Base-by-base conservation (phyloP, 2,329 filamentous ascomycete genomes). In the Alternaria arborescens region DNA sequence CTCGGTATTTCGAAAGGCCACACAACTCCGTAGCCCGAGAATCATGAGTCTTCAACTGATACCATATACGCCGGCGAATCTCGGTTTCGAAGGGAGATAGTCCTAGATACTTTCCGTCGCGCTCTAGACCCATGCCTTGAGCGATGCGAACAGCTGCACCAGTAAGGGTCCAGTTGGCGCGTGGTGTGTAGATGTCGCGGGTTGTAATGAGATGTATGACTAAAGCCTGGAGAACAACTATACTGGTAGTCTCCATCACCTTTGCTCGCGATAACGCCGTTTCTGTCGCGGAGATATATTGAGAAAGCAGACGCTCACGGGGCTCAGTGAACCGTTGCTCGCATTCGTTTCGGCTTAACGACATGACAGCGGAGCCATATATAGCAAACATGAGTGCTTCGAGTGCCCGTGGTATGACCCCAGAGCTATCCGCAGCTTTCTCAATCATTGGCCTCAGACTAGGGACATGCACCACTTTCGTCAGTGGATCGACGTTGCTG, bases 51-150 rank as follows among this genome's bases (percentile, higher is more conserved):
- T 87, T 73, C 11, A 89, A 80, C 63, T 87, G 84, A 76, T 85
- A 85, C 83, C 86, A 89, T 0, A 89, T 68, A 2, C 87, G 82
- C 4, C 87, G 81, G 18, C 87, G 82, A 78, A 88, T 82, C 72
- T 36, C 32, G 14, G 32, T 16, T 36, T 36, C 32, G 32, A 36
- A 36, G 11, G 32, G 32, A 14, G 81, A 82, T 3, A 89, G 66
- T 16, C 84, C 81, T 12, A 87, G 72, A 11, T 36, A 36, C 32
- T 36, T 36, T 36, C 32, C 32, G 6, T 36, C 32, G 32, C 32
- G 32, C 32, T 36, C 32, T 14, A 36, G 32, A 36, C 14, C 32
- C 12, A 36, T 36, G 14, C 32, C 32, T 36, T 36, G 32, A 36
- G 32, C 32, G 32, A 36, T 36, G 32, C 32, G 32, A 12, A 36